Conservation (phyloP, 306 rosid species). For the Neltuma alba region DNA sequence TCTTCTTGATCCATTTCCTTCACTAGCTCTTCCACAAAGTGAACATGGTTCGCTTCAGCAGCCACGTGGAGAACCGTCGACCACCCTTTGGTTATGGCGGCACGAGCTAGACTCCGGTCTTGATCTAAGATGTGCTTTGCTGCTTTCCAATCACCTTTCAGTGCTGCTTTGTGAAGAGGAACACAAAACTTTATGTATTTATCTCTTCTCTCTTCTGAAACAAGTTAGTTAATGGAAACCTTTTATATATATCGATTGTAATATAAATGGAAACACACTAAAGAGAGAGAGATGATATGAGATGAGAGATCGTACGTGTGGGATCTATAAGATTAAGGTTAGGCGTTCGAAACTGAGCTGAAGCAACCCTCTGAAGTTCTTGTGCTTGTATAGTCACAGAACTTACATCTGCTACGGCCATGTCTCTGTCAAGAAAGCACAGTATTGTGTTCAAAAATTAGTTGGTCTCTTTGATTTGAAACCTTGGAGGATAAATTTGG, state of each 20-base stretch:
- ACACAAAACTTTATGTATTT: conserved; percentile 18
- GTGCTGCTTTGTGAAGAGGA: conserved; percentile 42
- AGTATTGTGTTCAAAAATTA: not conserved
- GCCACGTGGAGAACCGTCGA: conserved; percentile 43
- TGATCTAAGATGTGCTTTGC: conserved; percentile 29
- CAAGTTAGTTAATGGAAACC: not conserved
- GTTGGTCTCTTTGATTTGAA: no score
- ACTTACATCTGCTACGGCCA: not conserved
- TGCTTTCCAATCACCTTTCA: conserved; percentile 43
- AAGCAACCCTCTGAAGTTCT: not conserved
- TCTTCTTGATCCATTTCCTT: conserved; percentile 10
- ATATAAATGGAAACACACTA: not conserved
- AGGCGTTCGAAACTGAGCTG: not conserved
- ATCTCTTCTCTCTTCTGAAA: not conserved
- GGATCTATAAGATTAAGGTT: not conserved
- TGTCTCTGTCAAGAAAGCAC: not conserved
- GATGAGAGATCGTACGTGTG: not conserved
- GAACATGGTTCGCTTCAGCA: conserved; percentile 38
- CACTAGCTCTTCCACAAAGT: conserved; percentile 40
- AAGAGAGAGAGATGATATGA: no score
- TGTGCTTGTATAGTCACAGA: not conserved
- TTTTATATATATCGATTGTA: no score
- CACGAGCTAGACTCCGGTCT: not conserved
- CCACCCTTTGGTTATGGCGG: conserved; percentile 38
- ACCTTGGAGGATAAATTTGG: no score